Evolutionary conservation across 2,329 filamentous ascomycete species (phyloP).

Genomic region (Phaeomoniella chlamydospora): DNA sequence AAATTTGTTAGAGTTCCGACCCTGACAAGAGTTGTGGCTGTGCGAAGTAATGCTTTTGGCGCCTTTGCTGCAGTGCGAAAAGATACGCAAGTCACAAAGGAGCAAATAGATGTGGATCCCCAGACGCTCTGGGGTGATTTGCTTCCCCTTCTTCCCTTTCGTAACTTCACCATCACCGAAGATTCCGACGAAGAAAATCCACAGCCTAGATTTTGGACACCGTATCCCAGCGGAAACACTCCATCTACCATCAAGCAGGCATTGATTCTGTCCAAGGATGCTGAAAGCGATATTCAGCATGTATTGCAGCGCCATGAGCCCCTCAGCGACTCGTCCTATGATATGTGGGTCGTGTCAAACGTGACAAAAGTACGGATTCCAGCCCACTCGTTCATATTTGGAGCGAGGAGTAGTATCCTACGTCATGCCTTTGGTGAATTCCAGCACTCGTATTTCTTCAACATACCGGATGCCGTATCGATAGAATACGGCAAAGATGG

Average conservation of each 20-base stretch:
- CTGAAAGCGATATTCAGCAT: constrained; percentile 24
- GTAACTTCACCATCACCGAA: constrained; percentile 37
- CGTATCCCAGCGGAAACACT: constrained; percentile 4
- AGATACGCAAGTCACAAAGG: constrained; percentile 67
- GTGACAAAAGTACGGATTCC: constrained; percentile 60
- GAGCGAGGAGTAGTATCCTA: constrained; percentile 57
- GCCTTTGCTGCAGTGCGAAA: constrained; percentile 78
- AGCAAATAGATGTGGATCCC: constrained; percentile 52
- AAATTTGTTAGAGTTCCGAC: constrained; percentile 88
- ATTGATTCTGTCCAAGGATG: constrained; percentile 27
- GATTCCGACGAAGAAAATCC: constrained; percentile 28
- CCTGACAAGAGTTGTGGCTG: constrained; percentile 68
- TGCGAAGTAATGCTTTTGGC: constrained; percentile 78
- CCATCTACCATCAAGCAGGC: constrained; percentile 21
- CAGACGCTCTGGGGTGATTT: constrained; percentile 62
- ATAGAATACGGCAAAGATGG: constrained; percentile 38
- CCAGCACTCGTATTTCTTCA: constrained; percentile 37
- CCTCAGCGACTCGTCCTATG: constrained; percentile 13
- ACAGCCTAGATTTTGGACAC: constrained; percentile 30
- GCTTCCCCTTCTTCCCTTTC: constrained; percentile 53
- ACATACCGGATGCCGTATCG: constrained; percentile 44
- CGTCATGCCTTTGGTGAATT: constrained; percentile 46
- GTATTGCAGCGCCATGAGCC: constrained; percentile 13
- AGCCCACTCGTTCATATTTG: constrained; percentile 67
- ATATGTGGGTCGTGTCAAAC: constrained; percentile 35